Base-by-base conservation (phyloP, 257 asterid genomes). In the Voacanga thouarsii region DNA sequence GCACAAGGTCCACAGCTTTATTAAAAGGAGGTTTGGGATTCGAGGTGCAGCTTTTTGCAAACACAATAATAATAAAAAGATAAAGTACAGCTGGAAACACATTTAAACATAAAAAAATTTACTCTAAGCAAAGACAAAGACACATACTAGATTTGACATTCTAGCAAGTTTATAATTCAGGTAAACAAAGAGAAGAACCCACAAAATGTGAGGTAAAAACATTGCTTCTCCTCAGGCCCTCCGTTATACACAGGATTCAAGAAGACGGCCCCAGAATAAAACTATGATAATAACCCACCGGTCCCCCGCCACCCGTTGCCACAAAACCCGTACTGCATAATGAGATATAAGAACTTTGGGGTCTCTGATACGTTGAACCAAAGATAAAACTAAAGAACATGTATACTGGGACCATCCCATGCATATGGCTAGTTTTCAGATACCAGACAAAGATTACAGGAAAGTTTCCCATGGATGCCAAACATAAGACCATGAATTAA, bases 301-400 rank as follows among this genome's bases (percentile, higher is more conserved):
- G 73, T 28, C 61, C 72, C 53, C 72, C 53, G 30, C n/a, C 77
- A 79, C 19, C 51, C 16, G 77, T 49, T 71, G 49, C 57, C 7
- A 14, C 23, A 39, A 23, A 14, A 24, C 67, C 78, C 82, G 72
- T 63, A 39, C 50, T 49, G 82, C n/a, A 39, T 15, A 14, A 24
- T 61, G 57, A 18, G 5, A 49, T 45, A 71, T 60, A 78, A 60
- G 77, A 60, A 49, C 65, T 30, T 57, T 23, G 16, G 44, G 9
- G 57, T 77, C 57, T 57, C 53, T 67, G 78, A 61, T 61, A 79
- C 61, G 65, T 71, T 71, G 30, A 71, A 68, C 66, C 73, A 71
- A 61, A 71, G 41, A 79, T 49, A 72, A 72, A 45, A 37, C 57
- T 66, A 3, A 11, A 55, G 30, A 74, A 8, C 19, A 37, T 39